A percentile compares a stretch with the other conserved stretches of the same genome.
Evolutionary conservation across 768 basidiomycete genomes (phyloP).

Genomic region (Gelatoporia subvermispora): DNA sequence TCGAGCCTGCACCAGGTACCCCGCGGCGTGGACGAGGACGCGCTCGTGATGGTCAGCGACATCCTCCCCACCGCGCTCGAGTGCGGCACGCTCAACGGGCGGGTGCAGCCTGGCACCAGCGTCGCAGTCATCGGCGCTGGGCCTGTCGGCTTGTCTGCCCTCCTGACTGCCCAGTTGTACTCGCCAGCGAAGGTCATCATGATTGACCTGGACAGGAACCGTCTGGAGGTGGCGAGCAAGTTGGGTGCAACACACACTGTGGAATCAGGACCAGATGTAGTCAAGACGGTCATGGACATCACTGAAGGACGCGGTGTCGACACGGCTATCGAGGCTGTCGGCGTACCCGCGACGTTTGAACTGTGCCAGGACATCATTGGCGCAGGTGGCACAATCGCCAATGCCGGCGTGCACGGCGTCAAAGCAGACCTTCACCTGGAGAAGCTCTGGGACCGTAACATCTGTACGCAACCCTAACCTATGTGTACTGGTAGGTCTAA

Average conservation of each 20-base stretch:
- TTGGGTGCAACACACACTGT: slow-evolving; percentile 21
- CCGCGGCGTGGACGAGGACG: slow-evolving; percentile 10
- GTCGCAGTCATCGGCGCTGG: slow-evolving; percentile 21
- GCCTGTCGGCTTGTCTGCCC: slow-evolving; percentile 17
- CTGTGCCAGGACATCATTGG: slow-evolving; percentile 22
- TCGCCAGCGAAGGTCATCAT: slow-evolving; percentile 16
- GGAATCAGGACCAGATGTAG: slow-evolving; percentile 12
- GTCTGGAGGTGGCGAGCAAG: slow-evolving; percentile 11
- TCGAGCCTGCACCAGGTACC: slow-evolving; percentile 12
- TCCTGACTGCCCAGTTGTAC: slow-evolving; percentile 20
- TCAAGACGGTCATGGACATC: slow-evolving; percentile 17
- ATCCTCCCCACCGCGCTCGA: slow-evolving; percentile 20
- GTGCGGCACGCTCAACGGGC: slow-evolving; percentile 21
- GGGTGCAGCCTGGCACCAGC: slow-evolving; percentile 16
- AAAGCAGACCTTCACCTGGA: slow-evolving; percentile 20
- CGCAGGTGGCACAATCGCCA: slow-evolving; percentile 22
- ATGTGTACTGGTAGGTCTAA: background rate
- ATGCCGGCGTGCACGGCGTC: slow-evolving; percentile 20
- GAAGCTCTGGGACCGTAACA: slow-evolving; percentile 22
- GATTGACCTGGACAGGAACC: slow-evolving; percentile 17
- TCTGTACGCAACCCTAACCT: slow-evolving; percentile 9
- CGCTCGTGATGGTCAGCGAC: slow-evolving; percentile 20
- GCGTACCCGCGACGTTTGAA: slow-evolving; percentile 19
- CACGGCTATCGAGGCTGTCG: slow-evolving; percentile 21
- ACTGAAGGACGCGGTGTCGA: slow-evolving; percentile 21